Evolutionary conservation across 1,284 basidiomycete genomes (phyloP).

Genomic region (Inonotus hispidus): DNA sequence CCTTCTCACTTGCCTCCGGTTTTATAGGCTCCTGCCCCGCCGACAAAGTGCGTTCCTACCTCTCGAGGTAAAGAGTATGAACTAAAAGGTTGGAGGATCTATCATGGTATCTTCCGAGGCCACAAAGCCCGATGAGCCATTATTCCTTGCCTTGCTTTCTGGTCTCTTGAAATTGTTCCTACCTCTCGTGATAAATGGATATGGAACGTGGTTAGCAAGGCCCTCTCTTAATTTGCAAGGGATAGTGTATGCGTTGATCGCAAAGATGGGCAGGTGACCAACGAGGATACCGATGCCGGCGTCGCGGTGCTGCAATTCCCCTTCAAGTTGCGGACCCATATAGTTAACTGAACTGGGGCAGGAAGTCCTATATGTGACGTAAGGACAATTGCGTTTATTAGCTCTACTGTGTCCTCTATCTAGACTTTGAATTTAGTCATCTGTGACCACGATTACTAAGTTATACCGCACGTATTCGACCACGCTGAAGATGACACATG

Average conservation of each 20-base stretch:
- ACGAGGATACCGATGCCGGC: neutral
- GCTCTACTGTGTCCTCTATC: neutral
- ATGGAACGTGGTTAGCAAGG: conserved; percentile 24
- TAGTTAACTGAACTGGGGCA: neutral
- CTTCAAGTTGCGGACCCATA: conserved; percentile 25
- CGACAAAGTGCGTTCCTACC: conserved; percentile 39
- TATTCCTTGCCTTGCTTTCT: conserved; percentile 32
- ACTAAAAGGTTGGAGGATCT: conserved; percentile 21
- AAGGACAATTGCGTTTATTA: neutral
- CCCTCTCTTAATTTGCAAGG: conserved; percentile 31
- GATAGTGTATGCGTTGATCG: conserved; percentile 25
- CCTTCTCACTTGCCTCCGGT: conserved; percentile 35
- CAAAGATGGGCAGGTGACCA: neutral
- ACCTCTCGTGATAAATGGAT: conserved; percentile 26
- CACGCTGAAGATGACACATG: too few species aligned
- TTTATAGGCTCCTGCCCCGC: conserved; percentile 47
- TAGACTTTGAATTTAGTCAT: too few species aligned
- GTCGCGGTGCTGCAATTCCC: conserved; percentile 30
- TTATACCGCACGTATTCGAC: too few species aligned
- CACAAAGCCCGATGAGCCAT: conserved; percentile 27
- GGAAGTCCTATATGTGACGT: neutral
- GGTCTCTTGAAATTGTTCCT: conserved; percentile 29
- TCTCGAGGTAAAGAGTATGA: conserved; percentile 22
- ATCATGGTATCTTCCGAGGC: conserved; percentile 25
- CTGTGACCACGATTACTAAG: too few species aligned